These are phyloP conservation scores for Sclerotinia sclerotiorum DNA, from an alignment of 2,329 filamentous ascomycete genomes.

Conservation along the genomic window DNA sequence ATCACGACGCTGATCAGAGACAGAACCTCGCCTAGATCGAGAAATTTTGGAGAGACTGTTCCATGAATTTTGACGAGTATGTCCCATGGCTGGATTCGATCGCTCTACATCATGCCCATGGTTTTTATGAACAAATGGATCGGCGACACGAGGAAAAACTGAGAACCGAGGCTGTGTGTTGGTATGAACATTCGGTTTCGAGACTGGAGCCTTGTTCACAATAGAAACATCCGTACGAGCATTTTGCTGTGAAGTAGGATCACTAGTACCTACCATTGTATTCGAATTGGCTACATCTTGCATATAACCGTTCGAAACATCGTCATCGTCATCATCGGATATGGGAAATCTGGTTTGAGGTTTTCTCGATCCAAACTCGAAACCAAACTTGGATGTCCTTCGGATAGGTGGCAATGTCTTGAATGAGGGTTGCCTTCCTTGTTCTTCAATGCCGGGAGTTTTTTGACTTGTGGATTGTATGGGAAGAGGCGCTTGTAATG, in stretches of 20 bases:
- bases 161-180: slow-evolving; percentile 6
- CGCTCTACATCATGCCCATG: background rate
- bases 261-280: background rate
- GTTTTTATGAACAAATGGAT: slow-evolving; percentile 3
- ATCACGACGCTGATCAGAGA: slow-evolving; percentile 6
- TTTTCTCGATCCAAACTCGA: slow-evolving; percentile 40
- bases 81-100: background rate
- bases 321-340: slow-evolving; percentile 33
- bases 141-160: slow-evolving; percentile 4
- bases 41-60: background rate
- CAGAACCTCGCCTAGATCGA: slow-evolving; percentile 6
- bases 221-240: background rate
- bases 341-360: slow-evolving; percentile 36
- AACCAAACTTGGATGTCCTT: slow-evolving; percentile 56
- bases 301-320: background rate
- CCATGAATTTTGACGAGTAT: slow-evolving; percentile 7
- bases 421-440: slow-evolving; percentile 42
- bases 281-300: background rate
- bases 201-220: background rate
- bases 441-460: slow-evolving; percentile 9
- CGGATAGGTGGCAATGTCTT: slow-evolving; percentile 55
- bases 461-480: background rate
- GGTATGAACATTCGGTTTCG: background rate
- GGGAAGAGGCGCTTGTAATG: slow-evolving; percentile 17
- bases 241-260: background rate